Evolutionary conservation across 2,329 filamentous ascomycete genomes (phyloP), one percentile per base, ranked within the genome.

Genomic region (Ceratocystis alfenasii): DNA sequence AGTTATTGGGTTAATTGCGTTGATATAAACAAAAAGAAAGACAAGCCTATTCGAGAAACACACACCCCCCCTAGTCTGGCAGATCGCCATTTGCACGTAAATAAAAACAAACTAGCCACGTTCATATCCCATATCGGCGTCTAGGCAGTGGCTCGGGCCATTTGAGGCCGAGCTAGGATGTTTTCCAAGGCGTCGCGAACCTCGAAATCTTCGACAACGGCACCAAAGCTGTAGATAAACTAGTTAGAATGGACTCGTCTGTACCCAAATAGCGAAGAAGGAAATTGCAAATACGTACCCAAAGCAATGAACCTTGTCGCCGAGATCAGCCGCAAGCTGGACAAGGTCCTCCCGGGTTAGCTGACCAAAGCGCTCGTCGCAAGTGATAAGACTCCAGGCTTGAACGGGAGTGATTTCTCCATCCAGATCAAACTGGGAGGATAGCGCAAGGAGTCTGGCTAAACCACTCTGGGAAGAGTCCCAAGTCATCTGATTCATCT

Each of bases 401-500:
- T 95, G 95, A 70, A 96, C 89, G 0, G 94, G 94, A 20, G 93
- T 97, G 71, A 97, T 89, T 76, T 95, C 90, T 64, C 90, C 90
- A 68, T 94, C 89, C 1, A 94, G 83, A 70, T 94, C 87, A 30
- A 96, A 80, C 71, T 87, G 85, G 70, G 86, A 83, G 76, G 90
- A 96, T 65, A 96, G 81, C 72, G 95, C 88, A 68, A 96, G 82
- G 65, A 97, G 79, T 65, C 88, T 95, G 63, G 86, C 79, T 62
- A 99, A 80, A 72, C 94, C 90, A 46, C 82, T 83, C 73, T 87
- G 89, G 67, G 82, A 85, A 5, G 94, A 78, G 73, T 94, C 87
- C 77, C 90, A 93, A 62, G 92, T 93, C 74, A 89, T 84, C 73
- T 87, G 84, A 63, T 81, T 80, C 71, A 85, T 85, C 4, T 65